phyloP scores from a whole-genome alignment of 495 filamentous ascomycete species.

The Aspergillus sparsus region DNA sequence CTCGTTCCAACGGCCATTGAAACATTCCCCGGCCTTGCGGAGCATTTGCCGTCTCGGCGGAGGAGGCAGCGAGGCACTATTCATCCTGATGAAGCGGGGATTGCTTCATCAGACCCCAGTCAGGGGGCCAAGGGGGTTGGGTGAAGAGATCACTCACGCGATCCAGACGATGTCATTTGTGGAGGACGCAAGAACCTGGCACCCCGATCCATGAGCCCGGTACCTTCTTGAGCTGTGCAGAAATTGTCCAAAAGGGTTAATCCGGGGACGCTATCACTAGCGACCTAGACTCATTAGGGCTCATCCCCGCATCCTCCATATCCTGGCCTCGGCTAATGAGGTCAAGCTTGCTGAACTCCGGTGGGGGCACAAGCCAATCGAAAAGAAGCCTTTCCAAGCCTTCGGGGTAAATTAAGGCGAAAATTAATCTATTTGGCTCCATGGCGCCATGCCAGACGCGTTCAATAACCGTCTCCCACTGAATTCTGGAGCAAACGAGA shows the following conservation, averaged over 20 bases:
- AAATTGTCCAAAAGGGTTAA: too few species aligned
- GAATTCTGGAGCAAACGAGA: too few species aligned
- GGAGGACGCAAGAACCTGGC: too few species aligned
- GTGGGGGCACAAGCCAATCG: not conserved
- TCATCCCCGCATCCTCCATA: not conserved
- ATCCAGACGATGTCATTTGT: too few species aligned
- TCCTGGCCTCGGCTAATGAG: not conserved
- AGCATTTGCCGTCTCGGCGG: not conserved
- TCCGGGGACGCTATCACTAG: not conserved
- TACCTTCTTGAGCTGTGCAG: too few species aligned
- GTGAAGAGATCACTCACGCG: too few species aligned
- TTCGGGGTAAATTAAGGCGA: not conserved
- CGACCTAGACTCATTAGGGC: not conserved
- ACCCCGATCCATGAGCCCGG: too few species aligned
- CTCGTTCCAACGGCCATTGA: not conserved
- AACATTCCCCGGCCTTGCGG: not conserved
- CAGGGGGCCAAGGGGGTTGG: not conserved
- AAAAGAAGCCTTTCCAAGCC: not conserved
- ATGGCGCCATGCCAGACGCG: not conserved
- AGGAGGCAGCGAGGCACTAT: not conserved
- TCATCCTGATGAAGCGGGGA: not conserved
- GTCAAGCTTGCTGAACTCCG: not conserved
- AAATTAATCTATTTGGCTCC: not conserved
- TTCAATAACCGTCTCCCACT: not conserved
- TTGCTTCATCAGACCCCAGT: not conserved